A percentile compares a stretch with the other conserved stretches of the same genome.
phyloP scores from a whole-genome alignment of 768 basidiomycete genomes.

The Rhodotorula paludigena region DNA sequence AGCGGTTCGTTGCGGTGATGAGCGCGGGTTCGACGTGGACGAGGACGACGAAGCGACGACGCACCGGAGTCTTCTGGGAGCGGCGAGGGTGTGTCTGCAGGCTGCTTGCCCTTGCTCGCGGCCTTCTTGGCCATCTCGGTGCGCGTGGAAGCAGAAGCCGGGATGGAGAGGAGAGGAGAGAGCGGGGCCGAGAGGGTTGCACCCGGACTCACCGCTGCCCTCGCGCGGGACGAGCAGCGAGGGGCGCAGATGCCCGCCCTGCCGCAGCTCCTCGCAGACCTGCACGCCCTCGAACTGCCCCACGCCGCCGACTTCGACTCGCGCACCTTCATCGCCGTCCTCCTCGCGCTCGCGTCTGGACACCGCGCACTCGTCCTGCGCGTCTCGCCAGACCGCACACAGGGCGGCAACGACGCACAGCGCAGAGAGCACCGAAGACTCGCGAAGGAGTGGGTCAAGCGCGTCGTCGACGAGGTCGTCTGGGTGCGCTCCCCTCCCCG shows the following conservation, averaged over 20 bases:
- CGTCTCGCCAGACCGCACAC: background rate
- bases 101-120: background rate
- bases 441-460: background rate
- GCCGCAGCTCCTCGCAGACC: background rate
- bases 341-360: background rate
- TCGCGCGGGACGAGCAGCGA: no score
- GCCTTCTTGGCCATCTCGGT: conserved; percentile 3
- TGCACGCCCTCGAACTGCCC: background rate
- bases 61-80: background rate
- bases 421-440: background rate
- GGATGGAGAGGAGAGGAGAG: no score
- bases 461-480: background rate
- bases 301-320: conserved; percentile 1
- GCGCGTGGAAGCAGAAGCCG: no score
- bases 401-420: background rate
- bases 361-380: conserved; percentile 5
- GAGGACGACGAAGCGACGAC: background rate
- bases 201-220: no score
- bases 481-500: background rate
- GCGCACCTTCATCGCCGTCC: background rate
- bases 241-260: background rate
- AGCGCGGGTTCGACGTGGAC: background rate
- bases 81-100: background rate
- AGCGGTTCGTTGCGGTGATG: background rate
- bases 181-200: no score